Evolutionary conservation across 176 grass and related monocot genomes (phyloP).

Genomic region (Zizania latifolia): DNA sequence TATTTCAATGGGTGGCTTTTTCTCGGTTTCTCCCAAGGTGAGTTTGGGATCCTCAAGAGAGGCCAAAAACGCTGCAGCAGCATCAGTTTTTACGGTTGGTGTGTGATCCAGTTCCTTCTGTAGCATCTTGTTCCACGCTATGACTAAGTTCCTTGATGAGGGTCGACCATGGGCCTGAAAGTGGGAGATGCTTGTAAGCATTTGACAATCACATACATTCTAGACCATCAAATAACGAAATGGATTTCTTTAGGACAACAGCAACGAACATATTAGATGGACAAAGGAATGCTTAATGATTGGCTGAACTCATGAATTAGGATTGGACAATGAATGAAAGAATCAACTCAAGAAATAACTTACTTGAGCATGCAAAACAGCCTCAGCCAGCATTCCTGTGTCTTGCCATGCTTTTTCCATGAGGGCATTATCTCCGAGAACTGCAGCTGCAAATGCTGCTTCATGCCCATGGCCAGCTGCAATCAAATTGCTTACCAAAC

Average conservation of each 20-base stretch:
- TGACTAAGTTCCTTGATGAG: constrained; percentile 69
- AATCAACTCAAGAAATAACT: constrained; percentile 34
- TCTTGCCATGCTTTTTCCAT: constrained; percentile 99
- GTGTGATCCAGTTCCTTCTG: constrained; percentile 81
- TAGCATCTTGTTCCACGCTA: constrained; percentile 92
- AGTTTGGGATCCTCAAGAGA: constrained; percentile 94
- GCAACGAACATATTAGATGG: background rate
- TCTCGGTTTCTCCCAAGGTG: constrained; percentile 64
- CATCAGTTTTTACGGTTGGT: constrained; percentile 80
- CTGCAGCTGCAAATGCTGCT: constrained; percentile 93
- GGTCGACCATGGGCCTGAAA: constrained; percentile 84
- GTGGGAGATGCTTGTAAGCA: constrained; percentile 20
- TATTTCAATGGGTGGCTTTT: constrained; percentile 89
- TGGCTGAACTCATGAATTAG: constrained; percentile 12
- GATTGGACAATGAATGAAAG: constrained; percentile 16
- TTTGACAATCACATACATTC: background rate
- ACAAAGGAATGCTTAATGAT: background rate
- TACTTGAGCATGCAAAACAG: constrained; percentile 94
- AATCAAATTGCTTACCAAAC: constrained; percentile 79
- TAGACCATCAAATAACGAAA: background rate
- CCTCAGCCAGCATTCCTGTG: constrained; percentile 90
- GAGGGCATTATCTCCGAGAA: constrained; percentile 88
- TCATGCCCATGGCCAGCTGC: constrained; percentile 77
- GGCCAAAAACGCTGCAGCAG: constrained; percentile 75
- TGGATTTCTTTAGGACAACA: background rate